phyloP scores from a whole-genome alignment of 768 basidiomycete genomes.

The button mushroom (Agaricus bisporus) region DNA sequence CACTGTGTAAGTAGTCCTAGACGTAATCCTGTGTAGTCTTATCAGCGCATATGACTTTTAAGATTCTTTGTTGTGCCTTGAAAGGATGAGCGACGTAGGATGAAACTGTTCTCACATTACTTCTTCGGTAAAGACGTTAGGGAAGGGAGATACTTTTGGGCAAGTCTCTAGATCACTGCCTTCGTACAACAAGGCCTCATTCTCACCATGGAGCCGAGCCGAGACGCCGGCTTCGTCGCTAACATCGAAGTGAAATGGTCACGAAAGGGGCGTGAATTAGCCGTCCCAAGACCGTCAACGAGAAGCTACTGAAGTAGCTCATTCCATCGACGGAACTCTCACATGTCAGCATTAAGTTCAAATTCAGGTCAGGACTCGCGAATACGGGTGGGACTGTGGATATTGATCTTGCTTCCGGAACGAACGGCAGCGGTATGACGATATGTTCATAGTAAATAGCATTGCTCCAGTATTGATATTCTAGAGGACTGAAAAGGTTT shows the following conservation, averaged over 20 bases:
- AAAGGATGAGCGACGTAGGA: not conserved
- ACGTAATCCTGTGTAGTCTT: slow-evolving; percentile 2
- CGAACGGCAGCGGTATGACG: not conserved
- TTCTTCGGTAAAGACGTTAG: not conserved
- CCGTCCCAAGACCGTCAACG: too few relatives aligned
- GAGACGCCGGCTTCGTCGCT: too few relatives aligned
- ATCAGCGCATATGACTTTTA: not conserved
- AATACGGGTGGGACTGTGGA: not conserved
- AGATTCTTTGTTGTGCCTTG: not conserved
- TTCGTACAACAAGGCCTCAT: not conserved
- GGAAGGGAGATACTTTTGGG: not conserved
- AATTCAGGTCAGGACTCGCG: too few relatives aligned
- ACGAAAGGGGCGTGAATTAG: too few relatives aligned
- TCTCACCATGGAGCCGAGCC: not conserved
- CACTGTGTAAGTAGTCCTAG: not conserved
- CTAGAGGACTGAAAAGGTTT: too few relatives aligned
- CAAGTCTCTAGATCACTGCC: not conserved
- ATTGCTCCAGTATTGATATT: not conserved
- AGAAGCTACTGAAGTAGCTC: too few relatives aligned
- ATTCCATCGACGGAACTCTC: too few relatives aligned
- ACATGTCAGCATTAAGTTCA: too few relatives aligned
- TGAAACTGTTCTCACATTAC: not conserved
- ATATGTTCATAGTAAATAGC: not conserved
- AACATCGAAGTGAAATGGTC: too few relatives aligned
- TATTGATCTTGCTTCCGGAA: not conserved